Percentiles rank a stretch among this genome's conserved stretches.
phyloP scores from a whole-genome alignment of 805 yeast genomes.

The Ogataea henricii region DNA sequence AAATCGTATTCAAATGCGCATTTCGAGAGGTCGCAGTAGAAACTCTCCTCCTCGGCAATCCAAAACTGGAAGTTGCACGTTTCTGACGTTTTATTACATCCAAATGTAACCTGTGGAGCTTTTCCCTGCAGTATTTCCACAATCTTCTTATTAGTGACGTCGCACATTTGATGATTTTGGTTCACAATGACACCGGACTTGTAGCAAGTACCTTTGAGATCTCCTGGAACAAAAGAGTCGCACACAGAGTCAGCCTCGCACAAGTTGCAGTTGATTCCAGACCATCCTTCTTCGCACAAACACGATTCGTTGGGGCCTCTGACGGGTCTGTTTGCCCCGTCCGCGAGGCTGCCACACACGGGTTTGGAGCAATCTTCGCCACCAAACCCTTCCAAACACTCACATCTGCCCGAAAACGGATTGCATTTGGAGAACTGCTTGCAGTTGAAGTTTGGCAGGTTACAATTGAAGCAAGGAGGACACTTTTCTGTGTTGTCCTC shows the following conservation, averaged over 20 bases:
- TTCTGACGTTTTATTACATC: constrained; percentile 69
- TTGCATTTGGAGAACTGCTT: constrained; percentile 90
- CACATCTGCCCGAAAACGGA: constrained; percentile 85
- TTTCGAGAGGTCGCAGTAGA: constrained; percentile 78
- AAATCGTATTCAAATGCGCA: constrained; percentile 73
- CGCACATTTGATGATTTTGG: constrained; percentile 85
- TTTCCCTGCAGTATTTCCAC: constrained; percentile 76
- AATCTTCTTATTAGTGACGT: constrained; percentile 88
- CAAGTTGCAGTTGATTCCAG: constrained; percentile 90
- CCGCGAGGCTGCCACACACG: constrained; percentile 76
- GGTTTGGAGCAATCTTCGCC: constrained; percentile 92
- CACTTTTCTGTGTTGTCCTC: constrained; percentile 45
- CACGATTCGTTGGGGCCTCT: constrained; percentile 59
- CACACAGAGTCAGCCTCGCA: constrained; percentile 77
- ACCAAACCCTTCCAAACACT: constrained; percentile 89
- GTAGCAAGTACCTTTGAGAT: constrained; percentile 85
- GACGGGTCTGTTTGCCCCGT: constrained; percentile 65
- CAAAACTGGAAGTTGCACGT: constrained; percentile 92
- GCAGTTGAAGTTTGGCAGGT: constrained; percentile 86
- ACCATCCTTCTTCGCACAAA: constrained; percentile 84
- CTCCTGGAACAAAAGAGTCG: constrained; percentile 82
- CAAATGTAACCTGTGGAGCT: constrained; percentile 88
- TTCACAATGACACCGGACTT: constrained; percentile 81
- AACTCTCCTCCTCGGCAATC: constrained; percentile 89
- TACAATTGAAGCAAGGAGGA: constrained; percentile 95